Evolutionary conservation across 169 alveolate species (phyloP).

Genomic region (Plasmodium gallinaceum): DNA sequence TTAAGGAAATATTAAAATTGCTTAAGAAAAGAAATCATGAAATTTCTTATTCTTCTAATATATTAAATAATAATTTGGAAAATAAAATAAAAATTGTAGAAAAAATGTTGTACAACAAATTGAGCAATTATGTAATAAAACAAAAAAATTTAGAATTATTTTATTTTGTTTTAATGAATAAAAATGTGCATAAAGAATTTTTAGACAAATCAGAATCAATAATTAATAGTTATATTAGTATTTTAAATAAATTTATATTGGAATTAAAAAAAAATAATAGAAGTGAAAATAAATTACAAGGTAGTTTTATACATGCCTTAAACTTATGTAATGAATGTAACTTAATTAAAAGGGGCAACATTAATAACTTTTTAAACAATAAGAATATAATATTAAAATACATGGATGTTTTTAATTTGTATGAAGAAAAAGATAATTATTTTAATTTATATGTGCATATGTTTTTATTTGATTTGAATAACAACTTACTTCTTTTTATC

Average conservation of each 20-base stretch:
- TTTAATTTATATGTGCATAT: conserved; percentile 64
- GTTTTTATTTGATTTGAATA: conserved; percentile 71
- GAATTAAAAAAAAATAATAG: neutral
- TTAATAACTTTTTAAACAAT: conserved; percentile 34
- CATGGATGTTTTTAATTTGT: neutral
- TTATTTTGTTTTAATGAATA: conserved; percentile 19
- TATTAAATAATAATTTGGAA: neutral
- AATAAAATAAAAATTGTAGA: conserved; percentile 8
- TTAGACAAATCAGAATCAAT: conserved; percentile 11
- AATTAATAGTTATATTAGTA: conserved; percentile 10
- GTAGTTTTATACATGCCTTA: conserved; percentile 29
- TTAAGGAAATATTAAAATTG: conserved; percentile 64
- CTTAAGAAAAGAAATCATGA: conserved; percentile 32
- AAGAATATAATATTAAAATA: conserved; percentile 38
- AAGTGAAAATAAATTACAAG: conserved; percentile 1
- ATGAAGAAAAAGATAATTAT: conserved; percentile 8
- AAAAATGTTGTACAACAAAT: conserved; percentile 12
- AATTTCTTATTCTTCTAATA: neutral
- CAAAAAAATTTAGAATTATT: conserved; percentile 49
- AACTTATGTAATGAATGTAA: conserved; percentile 64
- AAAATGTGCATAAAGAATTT: neutral
- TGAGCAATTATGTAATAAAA: conserved; percentile 17
- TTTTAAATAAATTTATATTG: conserved; percentile 1
- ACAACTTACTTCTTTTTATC: conserved; percentile 36
- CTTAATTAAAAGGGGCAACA: conserved; percentile 28